Conservation (phyloP, 441 rosid genomes). For the Pelargonium citronellum region DNA sequence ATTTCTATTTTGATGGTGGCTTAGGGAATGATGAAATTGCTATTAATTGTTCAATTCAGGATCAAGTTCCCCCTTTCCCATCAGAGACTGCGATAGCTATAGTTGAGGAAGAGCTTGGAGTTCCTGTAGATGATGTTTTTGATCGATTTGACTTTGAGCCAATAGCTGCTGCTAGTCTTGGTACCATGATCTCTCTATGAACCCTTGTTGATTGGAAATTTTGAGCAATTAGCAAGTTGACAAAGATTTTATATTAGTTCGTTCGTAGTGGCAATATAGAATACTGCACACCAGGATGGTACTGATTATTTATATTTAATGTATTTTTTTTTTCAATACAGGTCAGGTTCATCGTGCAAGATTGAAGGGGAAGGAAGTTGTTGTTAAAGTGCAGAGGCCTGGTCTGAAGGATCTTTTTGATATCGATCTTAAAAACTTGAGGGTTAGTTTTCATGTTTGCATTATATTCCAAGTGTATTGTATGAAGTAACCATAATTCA, state of each 20-base stretch:
- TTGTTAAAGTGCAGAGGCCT: conserved; percentile 91
- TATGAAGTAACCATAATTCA: background rate
- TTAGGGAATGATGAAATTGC: conserved; percentile 18
- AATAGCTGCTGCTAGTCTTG: conserved; percentile 98
- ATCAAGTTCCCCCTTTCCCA: conserved; percentile 99
- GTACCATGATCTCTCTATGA: conserved; percentile 32
- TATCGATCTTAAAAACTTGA: conserved; percentile 86
- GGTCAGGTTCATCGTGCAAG: conserved; percentile 97
- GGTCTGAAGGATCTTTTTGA: conserved; percentile 93
- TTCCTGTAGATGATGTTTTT: conserved; percentile 52
- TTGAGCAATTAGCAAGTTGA: conserved; percentile 9
- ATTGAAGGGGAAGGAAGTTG: conserved; percentile 85
- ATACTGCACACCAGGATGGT: background rate
- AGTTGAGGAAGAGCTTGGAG: conserved; percentile 94
- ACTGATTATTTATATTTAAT: background rate
- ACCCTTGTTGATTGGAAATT: conserved; percentile 17
- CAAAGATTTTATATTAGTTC: background rate
- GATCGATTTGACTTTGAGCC: conserved; percentile 86
- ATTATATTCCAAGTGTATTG: background rate
- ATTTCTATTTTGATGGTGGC: conserved; percentile 5
- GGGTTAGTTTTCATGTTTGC: conserved; percentile 50
- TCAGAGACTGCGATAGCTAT: conserved; percentile 75
- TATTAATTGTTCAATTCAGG: conserved; percentile 40
- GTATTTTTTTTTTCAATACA: conserved; percentile 23
- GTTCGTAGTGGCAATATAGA: conserved; percentile 1